Percentiles rank a stretch among this genome's conserved stretches.
phyloP scores from a whole-genome alignment of 768 basidiomycete species.

The Gelatoporia subvermispora region DNA sequence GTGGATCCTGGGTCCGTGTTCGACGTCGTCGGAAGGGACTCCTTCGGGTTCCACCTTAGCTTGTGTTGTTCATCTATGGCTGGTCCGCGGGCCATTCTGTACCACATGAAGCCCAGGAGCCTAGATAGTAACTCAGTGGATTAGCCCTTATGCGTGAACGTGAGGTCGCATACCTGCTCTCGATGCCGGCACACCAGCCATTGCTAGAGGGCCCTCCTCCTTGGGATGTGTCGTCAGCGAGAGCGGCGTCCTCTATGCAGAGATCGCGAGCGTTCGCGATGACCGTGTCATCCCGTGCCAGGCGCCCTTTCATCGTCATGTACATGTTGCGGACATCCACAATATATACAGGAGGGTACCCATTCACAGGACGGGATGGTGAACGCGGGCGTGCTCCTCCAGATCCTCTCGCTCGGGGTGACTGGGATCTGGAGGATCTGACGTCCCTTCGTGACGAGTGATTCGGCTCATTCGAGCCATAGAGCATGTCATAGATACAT shows the following conservation, averaged over 20 bases:
- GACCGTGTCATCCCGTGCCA: slow-evolving; percentile 1
- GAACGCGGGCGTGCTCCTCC: slow-evolving; percentile 4
- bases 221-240: not conserved
- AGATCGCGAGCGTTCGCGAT: slow-evolving; percentile 9
- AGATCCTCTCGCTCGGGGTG: slow-evolving; percentile 2
- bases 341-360: slow-evolving; percentile 10
- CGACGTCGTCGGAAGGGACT: not conserved
- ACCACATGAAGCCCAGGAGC: slow-evolving; percentile 18
- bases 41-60: slow-evolving; percentile 5
- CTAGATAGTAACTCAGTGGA: slow-evolving; percentile 3
- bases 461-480: not conserved
- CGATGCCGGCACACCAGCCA: slow-evolving; percentile 22
- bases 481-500: slow-evolving; percentile 34
- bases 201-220: slow-evolving; percentile 2
- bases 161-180: slow-evolving; percentile 16
- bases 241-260: slow-evolving; percentile 5
- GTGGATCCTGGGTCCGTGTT: not conserved
- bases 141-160: too few relatives aligned
- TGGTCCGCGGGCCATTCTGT: slow-evolving; percentile 13
- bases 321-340: slow-evolving; percentile 19
- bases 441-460: not conserved
- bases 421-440: slow-evolving; percentile 6
- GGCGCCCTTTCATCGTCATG: slow-evolving; percentile 7
- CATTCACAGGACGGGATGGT: not conserved
- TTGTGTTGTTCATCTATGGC: slow-evolving; percentile 21